These are phyloP conservation scores for Tarenaya hassleriana DNA, from an alignment of 345 rosid species.

Conservation along the genomic window DNA sequence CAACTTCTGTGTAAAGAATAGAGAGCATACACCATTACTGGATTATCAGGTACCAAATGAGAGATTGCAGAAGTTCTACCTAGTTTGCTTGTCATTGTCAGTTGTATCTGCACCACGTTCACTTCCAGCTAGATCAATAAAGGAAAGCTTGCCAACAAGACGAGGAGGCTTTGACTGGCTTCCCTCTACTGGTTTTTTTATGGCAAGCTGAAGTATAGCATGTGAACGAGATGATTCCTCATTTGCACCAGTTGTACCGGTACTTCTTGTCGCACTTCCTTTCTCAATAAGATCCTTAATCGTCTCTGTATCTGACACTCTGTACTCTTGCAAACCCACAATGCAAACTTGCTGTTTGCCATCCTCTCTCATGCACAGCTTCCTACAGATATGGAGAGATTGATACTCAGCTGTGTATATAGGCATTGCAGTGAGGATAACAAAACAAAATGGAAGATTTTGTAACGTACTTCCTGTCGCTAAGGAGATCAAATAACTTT, in stretches of 20 bases:
- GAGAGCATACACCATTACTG: background rate
- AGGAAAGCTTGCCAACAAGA: constrained; percentile 88
- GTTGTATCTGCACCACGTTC: constrained; percentile 99
- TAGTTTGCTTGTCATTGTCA: constrained; percentile 94
- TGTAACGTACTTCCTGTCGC: constrained; percentile 85
- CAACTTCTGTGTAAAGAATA: background rate
- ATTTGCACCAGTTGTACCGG: constrained; percentile 96
- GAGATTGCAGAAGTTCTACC: constrained; percentile 38
- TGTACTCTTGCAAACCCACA: constrained; percentile 93
- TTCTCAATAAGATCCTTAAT: constrained; percentile 93
- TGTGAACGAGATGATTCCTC: constrained; percentile 99
- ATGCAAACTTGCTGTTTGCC: constrained; percentile 98
- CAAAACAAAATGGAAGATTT: background rate
- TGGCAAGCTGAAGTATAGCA: constrained; percentile 95
- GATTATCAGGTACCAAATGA: background rate
- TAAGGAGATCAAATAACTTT: constrained; percentile 85
- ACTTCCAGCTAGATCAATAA: constrained; percentile 99
- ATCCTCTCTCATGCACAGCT: constrained; percentile 97
- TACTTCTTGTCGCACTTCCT: constrained; percentile 90
- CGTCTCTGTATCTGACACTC: constrained; percentile 86
- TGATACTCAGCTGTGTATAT: background rate
- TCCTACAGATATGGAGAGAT: constrained; percentile 33
- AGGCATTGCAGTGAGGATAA: constrained; percentile 14
- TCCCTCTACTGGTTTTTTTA: constrained; percentile 76
- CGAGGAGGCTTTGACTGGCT: constrained; percentile 86